Conservation (phyloP, 305 asterid species). For the Rubia tinctorum region DNA sequence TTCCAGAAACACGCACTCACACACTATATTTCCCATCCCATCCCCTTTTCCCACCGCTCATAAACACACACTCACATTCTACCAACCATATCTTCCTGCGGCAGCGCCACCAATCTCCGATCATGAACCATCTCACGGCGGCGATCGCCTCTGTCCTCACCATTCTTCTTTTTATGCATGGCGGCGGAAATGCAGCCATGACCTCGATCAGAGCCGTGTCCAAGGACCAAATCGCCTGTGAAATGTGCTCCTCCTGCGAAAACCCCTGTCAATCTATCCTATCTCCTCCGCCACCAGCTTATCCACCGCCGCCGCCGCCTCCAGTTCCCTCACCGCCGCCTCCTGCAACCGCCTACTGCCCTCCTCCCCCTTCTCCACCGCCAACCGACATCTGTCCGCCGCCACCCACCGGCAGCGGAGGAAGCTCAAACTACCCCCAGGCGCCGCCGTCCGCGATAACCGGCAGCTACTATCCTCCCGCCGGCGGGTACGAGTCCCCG, state of each 20-base stretch:
- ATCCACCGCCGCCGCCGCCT: slow-evolving; percentile 26
- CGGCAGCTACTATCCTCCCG: slow-evolving; percentile 7
- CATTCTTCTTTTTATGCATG: neutral
- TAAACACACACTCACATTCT: neutral
- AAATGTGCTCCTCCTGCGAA: slow-evolving; percentile 68
- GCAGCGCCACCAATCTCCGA: neutral
- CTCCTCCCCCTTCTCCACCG: slow-evolving; percentile 56
- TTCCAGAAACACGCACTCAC: neutral
- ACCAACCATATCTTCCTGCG: neutral
- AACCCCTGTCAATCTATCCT: slow-evolving; percentile 66
- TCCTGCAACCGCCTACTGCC: slow-evolving; percentile 13
- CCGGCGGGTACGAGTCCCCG: slow-evolving; percentile 15
- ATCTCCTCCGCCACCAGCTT: slow-evolving; percentile 32
- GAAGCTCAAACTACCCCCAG: slow-evolving; percentile 33
- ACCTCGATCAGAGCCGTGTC: slow-evolving; percentile 34
- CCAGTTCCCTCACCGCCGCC: slow-evolving; percentile 26
- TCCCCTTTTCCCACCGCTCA: neutral
- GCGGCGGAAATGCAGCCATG: slow-evolving; percentile 22
- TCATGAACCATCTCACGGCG: neutral
- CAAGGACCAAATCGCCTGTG: slow-evolving; percentile 55
- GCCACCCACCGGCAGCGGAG: slow-evolving; percentile 29
- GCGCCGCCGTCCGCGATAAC: slow-evolving; percentile 25
- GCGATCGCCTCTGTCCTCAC: neutral
- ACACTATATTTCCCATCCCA: slow-evolving; percentile 8
- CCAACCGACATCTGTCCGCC: slow-evolving; percentile 26